Evolutionary conservation across 768 basidiomycete genomes (phyloP).

Genomic region (Pisolithus orientalis): DNA sequence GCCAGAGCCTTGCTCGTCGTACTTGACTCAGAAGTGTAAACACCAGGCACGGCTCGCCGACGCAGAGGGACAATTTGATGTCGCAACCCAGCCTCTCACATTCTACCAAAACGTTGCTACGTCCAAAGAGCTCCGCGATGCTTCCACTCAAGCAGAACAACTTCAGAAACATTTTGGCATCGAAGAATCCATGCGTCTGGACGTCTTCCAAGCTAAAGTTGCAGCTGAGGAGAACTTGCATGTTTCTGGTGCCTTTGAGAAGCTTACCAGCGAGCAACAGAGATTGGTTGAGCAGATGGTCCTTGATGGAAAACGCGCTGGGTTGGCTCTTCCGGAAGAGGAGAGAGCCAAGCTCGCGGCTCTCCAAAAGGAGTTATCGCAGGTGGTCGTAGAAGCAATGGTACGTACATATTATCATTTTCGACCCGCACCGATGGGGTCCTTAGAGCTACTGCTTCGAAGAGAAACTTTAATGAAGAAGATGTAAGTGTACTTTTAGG

Average conservation of each 20-base stretch:
- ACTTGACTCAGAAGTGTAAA: constrained; percentile 13
- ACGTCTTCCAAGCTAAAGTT: constrained; percentile 70
- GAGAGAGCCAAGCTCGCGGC: constrained; percentile 49
- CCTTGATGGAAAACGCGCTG: constrained; percentile 73
- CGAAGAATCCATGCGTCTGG: constrained; percentile 74
- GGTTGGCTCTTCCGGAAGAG: constrained; percentile 65
- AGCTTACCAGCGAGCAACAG: constrained; percentile 58
- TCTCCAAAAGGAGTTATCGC: constrained; percentile 72
- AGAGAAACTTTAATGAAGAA: constrained; percentile 92
- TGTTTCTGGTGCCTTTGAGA: constrained; percentile 53
- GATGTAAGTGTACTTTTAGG: constrained; percentile 37
- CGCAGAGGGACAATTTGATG: constrained; percentile 50
- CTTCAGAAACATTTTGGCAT: constrained; percentile 64
- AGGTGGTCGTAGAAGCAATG: constrained; percentile 72
- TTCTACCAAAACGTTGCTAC: constrained; percentile 85
- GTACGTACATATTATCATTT: constrained; percentile 34
- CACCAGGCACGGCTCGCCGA: constrained; percentile 53
- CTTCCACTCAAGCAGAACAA: constrained; percentile 67
- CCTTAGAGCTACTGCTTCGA: neutral
- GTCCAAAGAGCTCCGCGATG: constrained; percentile 71
- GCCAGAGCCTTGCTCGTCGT: neutral
- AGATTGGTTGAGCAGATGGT: constrained; percentile 77
- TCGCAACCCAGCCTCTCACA: constrained; percentile 48
- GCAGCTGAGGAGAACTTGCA: constrained; percentile 66
- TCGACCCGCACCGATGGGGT: neutral